Percentiles rank a stretch among this genome's conserved stretches.
Conservation (phyloP, 179 eudicot genomes). For the Actinidia arguta region DNA sequence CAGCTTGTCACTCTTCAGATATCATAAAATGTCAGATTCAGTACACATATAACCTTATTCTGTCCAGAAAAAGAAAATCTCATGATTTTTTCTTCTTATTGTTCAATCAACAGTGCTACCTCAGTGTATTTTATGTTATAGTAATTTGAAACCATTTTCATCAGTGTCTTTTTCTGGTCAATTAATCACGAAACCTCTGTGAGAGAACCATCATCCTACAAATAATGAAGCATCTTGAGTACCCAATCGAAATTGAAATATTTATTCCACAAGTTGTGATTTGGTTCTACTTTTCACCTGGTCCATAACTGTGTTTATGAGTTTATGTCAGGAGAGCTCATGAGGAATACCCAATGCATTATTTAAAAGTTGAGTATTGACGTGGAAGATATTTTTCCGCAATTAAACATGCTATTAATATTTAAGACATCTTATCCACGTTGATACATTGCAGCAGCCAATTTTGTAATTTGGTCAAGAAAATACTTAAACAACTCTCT, state of each 20-base stretch:
- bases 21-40: neutral
- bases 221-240: neutral
- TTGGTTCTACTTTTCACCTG: neutral
- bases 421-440: too few relatives aligned
- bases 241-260: neutral
- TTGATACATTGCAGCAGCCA: too few relatives aligned
- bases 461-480: too few relatives aligned
- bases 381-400: conserved; percentile 12
- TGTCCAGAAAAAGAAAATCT: neutral
- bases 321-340: neutral
- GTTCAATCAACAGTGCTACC: neutral
- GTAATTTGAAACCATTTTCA: neutral
- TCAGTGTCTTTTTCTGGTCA: neutral
- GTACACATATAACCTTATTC: neutral
- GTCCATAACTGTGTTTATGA: neutral
- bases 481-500: too few relatives aligned
- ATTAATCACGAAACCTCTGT: neutral
- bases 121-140: neutral
- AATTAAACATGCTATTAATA: too few relatives aligned
- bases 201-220: conserved; percentile 4
- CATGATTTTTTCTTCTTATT: neutral
- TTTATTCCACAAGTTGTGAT: neutral
- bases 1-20: neutral
- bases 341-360: neutral
- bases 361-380: conserved; percentile 30